Percentiles rank a stretch among this genome's conserved stretches.
phyloP scores from a whole-genome alignment of 768 basidiomycete genomes.

The Pulveroboletus sp. region DNA sequence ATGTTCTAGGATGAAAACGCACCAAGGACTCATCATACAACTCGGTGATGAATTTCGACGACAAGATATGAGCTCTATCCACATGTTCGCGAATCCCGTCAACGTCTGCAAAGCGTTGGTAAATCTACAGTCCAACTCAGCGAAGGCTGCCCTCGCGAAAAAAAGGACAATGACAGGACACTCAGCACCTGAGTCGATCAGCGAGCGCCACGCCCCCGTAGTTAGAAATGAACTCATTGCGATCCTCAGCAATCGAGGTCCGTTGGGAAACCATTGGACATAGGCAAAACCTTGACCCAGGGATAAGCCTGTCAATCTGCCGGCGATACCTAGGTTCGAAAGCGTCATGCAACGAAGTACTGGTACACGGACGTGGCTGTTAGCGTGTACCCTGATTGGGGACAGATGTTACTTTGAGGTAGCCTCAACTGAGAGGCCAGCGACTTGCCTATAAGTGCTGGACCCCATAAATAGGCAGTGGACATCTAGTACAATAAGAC shows the following conservation, averaged over 20 bases:
- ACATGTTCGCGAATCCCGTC: neutral
- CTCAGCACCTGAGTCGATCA: constrained; percentile 1
- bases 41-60: neutral
- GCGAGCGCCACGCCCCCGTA: no score
- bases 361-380: neutral
- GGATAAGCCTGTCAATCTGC: constrained; percentile 2
- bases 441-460: neutral
- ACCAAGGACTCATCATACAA: constrained; percentile 1
- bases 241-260: neutral
- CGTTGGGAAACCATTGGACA: neutral
- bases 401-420: no score
- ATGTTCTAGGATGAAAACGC: neutral
- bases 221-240: neutral
- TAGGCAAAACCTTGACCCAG: constrained; percentile 6
- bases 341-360: neutral
- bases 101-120: neutral
- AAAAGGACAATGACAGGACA: neutral
- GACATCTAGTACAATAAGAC: neutral
- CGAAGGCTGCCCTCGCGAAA: neutral
- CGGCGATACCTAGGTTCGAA: neutral
- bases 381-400: neutral
- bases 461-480: neutral
- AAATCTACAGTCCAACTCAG: neutral
- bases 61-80: constrained; percentile 5
- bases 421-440: no score